phyloP scores from a whole-genome alignment of 2,329 filamentous ascomycete genomes.

The Trichoderma sp. region DNA sequence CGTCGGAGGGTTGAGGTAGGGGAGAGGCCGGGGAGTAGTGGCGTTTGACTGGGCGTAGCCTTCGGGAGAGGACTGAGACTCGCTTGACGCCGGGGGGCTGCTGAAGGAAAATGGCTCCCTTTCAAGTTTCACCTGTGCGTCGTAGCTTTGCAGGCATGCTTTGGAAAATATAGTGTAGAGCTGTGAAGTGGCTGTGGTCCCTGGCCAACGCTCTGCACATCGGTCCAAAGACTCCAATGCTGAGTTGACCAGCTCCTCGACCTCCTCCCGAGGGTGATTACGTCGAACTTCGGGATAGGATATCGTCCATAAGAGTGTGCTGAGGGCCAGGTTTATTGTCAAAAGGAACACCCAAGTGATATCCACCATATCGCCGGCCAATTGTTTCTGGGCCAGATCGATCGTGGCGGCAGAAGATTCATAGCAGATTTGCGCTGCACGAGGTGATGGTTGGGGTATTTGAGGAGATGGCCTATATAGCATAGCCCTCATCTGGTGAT shows the following conservation, averaged over 20 bases:
- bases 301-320: slow-evolving; percentile 87
- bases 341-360: slow-evolving; percentile 94
- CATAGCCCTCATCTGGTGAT: slow-evolving; percentile 86
- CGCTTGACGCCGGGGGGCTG: slow-evolving; percentile 37
- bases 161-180: slow-evolving; percentile 84
- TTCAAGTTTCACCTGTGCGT: slow-evolving; percentile 47
- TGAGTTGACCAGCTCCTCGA: slow-evolving; percentile 71
- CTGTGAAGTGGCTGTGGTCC: slow-evolving; percentile 78
- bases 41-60: slow-evolving; percentile 31
- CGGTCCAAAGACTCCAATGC: slow-evolving; percentile 78
- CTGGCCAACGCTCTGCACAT: slow-evolving; percentile 88
- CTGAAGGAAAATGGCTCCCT: slow-evolving; percentile 35
- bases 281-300: slow-evolving; percentile 83
- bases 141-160: slow-evolving; percentile 87
- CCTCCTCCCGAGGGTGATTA: slow-evolving; percentile 70
- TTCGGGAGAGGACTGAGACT: slow-evolving; percentile 37
- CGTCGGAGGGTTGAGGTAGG: slow-evolving; percentile 52
- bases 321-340: slow-evolving; percentile 86
- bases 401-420: slow-evolving; percentile 82
- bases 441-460: slow-evolving; percentile 77
- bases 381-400: slow-evolving; percentile 75
- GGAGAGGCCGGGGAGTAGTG: slow-evolving; percentile 37
- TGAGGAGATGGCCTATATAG: slow-evolving; percentile 91
- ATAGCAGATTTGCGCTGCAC: slow-evolving; percentile 80
- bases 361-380: slow-evolving; percentile 74